Conservation (phyloP, 2,329 filamentous ascomycete species). For the Claviceps lovelessii region DNA sequence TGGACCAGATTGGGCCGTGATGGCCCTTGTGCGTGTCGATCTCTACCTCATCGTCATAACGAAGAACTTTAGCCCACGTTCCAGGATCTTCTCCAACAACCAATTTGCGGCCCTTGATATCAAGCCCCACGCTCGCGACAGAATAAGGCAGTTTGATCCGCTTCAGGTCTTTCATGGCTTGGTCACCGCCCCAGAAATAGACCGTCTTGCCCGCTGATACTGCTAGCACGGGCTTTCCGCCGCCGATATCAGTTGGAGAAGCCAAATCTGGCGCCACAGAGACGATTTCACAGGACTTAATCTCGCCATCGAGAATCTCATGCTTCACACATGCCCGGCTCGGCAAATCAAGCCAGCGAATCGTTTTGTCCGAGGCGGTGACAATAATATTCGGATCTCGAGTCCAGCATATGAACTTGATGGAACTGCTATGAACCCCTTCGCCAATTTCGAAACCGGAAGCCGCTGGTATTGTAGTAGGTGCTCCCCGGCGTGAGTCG, state of each 20-base stretch:
- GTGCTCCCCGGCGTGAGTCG: slow-evolving; percentile 22
- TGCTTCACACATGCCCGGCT: slow-evolving; percentile 61
- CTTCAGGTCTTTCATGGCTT: slow-evolving; percentile 62
- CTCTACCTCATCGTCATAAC: slow-evolving; percentile 71
- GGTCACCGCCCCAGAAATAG: slow-evolving; percentile 74
- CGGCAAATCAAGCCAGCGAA: slow-evolving; percentile 89
- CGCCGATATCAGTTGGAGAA: slow-evolving; percentile 47
- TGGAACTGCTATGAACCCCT: slow-evolving; percentile 69
- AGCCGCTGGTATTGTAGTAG: slow-evolving; percentile 40
- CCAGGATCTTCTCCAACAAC: slow-evolving; percentile 84
- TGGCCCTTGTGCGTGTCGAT: slow-evolving; percentile 92
- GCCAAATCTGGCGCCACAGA: slow-evolving; percentile 45
- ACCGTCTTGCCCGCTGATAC: slow-evolving; percentile 90
- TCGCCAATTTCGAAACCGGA: slow-evolving; percentile 75
- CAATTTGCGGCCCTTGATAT: slow-evolving; percentile 65
- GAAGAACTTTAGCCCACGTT: slow-evolving; percentile 92
- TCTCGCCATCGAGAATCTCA: slow-evolving; percentile 65
- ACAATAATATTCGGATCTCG: slow-evolving; percentile 76
- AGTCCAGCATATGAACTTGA: slow-evolving; percentile 95
- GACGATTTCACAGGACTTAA: slow-evolving; percentile 85
- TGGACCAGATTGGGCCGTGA: slow-evolving; percentile 93
- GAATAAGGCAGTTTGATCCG: slow-evolving; percentile 67
- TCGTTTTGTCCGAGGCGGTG: slow-evolving; percentile 79
- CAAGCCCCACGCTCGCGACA: slow-evolving; percentile 79
- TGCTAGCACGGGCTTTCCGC: slow-evolving; percentile 59